phyloP scores from a whole-genome alignment of 345 rosid species.

The Chamaenerion angustifolium region DNA sequence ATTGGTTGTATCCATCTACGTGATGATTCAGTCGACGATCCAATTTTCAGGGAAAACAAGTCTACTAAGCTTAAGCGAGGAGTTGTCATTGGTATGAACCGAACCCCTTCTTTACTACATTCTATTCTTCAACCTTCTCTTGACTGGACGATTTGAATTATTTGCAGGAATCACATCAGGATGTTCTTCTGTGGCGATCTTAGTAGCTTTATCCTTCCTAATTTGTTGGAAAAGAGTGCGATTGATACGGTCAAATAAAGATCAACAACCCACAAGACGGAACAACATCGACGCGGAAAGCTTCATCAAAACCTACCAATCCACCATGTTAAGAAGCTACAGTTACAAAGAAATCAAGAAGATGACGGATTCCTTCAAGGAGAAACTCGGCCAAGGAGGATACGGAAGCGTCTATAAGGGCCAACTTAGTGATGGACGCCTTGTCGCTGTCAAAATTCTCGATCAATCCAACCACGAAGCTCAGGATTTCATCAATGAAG shows the following conservation, averaged over 20 bases:
- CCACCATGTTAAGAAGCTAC: conserved; percentile 13
- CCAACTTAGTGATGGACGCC: conserved; percentile 7
- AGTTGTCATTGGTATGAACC: no score
- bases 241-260: background rate
- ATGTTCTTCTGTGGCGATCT: conserved; percentile 7
- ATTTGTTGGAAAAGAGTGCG: conserved; percentile 8
- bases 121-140: conserved; percentile 1
- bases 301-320: conserved; percentile 17
- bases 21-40: no score
- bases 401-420: conserved; percentile 16
- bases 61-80: no score
- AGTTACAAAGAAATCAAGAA: conserved; percentile 16
- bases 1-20: no score
- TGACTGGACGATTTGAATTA: background rate
- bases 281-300: conserved; percentile 13
- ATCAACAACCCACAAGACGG: conserved; percentile 4
- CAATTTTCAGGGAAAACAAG: no score
- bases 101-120: no score
- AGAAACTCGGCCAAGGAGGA: conserved; percentile 19
- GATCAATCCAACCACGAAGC: conserved; percentile 5
- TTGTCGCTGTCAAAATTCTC: conserved; percentile 12
- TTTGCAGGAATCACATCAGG: conserved; percentile 19
- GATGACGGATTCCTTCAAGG: conserved; percentile 13
- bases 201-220: background rate
- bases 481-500: conserved; percentile 17